These are phyloP conservation scores for Eragrostis tef DNA, from an alignment of 202 grass and related monocot species.

Conservation along the genomic window DNA sequence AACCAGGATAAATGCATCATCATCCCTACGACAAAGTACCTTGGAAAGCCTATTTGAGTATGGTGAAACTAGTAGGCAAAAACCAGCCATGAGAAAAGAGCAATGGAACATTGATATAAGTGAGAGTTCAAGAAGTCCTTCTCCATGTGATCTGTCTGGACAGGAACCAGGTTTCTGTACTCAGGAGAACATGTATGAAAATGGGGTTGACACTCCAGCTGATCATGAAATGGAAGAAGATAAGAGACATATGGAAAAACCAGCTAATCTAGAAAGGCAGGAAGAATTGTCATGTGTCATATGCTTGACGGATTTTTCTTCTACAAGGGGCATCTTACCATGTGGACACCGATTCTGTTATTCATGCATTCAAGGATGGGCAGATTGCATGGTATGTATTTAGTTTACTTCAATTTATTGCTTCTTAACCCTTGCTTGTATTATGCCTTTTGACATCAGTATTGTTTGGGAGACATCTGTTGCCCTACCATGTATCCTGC, in stretches of 20 bases:
- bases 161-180: constrained; percentile 51
- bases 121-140: constrained; percentile 30
- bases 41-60: constrained; percentile 19
- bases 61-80: constrained; percentile 47
- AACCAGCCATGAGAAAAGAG: constrained; percentile 28
- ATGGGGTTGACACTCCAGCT: constrained; percentile 11
- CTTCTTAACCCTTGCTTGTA: neutral
- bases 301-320: constrained; percentile 90
- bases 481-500: neutral
- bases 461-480: constrained; percentile 2
- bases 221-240: constrained; percentile 45
- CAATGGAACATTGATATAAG: neutral
- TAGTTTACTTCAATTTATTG: constrained; percentile 27
- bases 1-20: constrained; percentile 38
- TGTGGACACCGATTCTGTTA: constrained; percentile 97
- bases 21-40: constrained; percentile 43
- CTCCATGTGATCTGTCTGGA: constrained; percentile 28
- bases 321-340: constrained; percentile 81
- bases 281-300: constrained; percentile 82
- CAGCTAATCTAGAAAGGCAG: constrained; percentile 48
- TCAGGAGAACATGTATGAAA: constrained; percentile 45
- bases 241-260: constrained; percentile 29
- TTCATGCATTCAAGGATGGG: constrained; percentile 90
- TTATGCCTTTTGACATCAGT: neutral
- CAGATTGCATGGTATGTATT: constrained; percentile 66